Evolutionary conservation across 1,284 basidiomycete species (phyloP), one percentile per base, ranked within the genome.

Genomic region (Leccinum insolens): DNA sequence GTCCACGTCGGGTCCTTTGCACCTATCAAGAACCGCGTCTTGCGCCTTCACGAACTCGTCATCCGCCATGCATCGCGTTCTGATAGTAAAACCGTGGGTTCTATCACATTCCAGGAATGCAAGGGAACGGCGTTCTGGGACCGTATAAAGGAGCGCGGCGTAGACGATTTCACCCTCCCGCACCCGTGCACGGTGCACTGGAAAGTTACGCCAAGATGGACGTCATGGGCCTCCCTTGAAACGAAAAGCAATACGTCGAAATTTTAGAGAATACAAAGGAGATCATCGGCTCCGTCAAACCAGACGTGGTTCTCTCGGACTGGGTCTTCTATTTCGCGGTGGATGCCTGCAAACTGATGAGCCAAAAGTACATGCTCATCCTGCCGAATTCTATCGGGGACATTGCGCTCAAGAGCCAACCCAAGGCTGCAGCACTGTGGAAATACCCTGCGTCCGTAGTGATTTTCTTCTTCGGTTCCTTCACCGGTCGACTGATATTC

Each of bases 371-470:
- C n/a, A 37, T 65, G 1, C n/a, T 62, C 22, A 69, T 70, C 1
- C 34, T 31, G 9, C 69, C 62, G 2, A 60, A 25, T 9, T 46
- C 69, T 5, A 25, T 64, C 15, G 55, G 57, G n/a, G 69, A 59
- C 2, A 0, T n/a, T 5, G 52, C 25, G 8, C 4, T 22, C 4
- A 39, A 7, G 12, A 17, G 3, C 3, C 69, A 69, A 25, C 69
- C 69, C 3, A 22, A 28, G 25, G 12, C n/a, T 5, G 59, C 59
- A 2, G 7, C 2, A 2, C 14, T 65, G 5, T 70, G 69, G 69
- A 70, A 68, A 69, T 71, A 70, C 22, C 69, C 69, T 3, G 17
- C 8, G 65, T 69, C 0, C 14, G 69, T 70, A 41, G 14, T 28
- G 2, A 14, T n/a, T 20, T 37, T 4, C 41, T 3, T 41, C 9